Percentiles rank a stretch among this genome's conserved stretches.
Evolutionary conservation across 768 basidiomycete species (phyloP).

Genomic region (Sistotremastrum niveocremeum): DNA sequence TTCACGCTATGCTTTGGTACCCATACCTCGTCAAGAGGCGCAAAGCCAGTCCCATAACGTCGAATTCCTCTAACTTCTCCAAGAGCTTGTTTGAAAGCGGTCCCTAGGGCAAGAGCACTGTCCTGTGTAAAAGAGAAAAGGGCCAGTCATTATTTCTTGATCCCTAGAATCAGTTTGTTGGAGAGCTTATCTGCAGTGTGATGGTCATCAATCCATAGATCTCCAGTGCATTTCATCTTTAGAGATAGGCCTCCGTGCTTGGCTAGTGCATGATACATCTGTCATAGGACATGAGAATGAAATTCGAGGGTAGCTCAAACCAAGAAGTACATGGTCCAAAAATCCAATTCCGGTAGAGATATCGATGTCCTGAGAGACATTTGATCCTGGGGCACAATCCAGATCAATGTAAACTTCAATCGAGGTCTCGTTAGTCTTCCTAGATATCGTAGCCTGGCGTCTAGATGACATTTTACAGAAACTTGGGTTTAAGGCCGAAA

Average conservation of each 20-base stretch:
- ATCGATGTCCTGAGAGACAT: constrained; percentile 57
- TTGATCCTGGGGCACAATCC: constrained; percentile 58
- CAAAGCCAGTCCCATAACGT: constrained; percentile 92
- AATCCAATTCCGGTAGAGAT: constrained; percentile 97
- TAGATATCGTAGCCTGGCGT: constrained; percentile 43
- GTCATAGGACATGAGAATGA: background rate
- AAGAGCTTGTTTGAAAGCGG: constrained; percentile 88
- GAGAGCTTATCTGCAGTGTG: constrained; percentile 88
- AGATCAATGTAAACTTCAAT: constrained; percentile 75
- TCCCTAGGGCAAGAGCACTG: constrained; percentile 73
- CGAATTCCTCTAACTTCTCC: constrained; percentile 91
- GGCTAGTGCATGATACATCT: constrained; percentile 98
- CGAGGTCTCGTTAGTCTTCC: constrained; percentile 85
- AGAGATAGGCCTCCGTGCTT: constrained; percentile 95
- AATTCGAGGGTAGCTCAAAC: background rate
- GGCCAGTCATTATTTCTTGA: background rate
- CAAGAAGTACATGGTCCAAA: constrained; percentile 72
- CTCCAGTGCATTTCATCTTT: constrained; percentile 82
- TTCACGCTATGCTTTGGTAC: background rate
- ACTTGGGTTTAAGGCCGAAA: too few species aligned
- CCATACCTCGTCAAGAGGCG: constrained; percentile 88
- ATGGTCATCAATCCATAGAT: constrained; percentile 96
- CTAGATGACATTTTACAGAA: background rate
- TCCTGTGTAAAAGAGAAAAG: constrained; percentile 45
- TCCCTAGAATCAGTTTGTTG: background rate